These are phyloP conservation scores for Acacia pycnantha DNA, from an alignment of 331 rosid genomes.

Conservation along the genomic window DNA sequence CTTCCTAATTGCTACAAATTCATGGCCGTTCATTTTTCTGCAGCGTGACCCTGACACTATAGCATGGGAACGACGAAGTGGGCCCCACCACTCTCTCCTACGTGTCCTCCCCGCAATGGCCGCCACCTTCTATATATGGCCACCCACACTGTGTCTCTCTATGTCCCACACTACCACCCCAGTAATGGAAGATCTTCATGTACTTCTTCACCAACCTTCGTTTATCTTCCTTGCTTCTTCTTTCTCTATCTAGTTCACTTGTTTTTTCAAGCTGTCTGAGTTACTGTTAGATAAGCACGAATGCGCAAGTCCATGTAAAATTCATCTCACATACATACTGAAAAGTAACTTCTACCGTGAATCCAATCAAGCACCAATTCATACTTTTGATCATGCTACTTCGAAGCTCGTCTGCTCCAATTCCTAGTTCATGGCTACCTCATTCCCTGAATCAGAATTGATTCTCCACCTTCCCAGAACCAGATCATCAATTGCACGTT, in stretches of 20 bases:
- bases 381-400: conserved; percentile 52
- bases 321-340: too few species aligned
- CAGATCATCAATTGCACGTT: conserved; percentile 43
- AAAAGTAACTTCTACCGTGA: too few species aligned
- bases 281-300: too few species aligned
- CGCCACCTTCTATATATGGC: not conserved
- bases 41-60: not conserved
- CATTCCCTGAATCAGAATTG: conserved; percentile 42
- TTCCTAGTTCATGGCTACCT: conserved; percentile 48
- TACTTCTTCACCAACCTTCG: not conserved
- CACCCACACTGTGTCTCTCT: not conserved
- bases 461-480: conserved; percentile 38
- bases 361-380: too few species aligned
- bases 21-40: conserved; percentile 29
- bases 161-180: not conserved
- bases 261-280: not conserved
- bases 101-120: conserved; percentile 9
- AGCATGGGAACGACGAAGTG: not conserved
- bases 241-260: not conserved
- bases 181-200: not conserved
- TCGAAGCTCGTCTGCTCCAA: conserved; percentile 59
- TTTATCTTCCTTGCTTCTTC: not conserved
- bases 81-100: conserved; percentile 19
- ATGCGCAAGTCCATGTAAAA: too few species aligned
- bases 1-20: conserved; percentile 1